Base-by-base conservation (phyloP, 345 rosid species). In the Corymbia maculata region DNA sequence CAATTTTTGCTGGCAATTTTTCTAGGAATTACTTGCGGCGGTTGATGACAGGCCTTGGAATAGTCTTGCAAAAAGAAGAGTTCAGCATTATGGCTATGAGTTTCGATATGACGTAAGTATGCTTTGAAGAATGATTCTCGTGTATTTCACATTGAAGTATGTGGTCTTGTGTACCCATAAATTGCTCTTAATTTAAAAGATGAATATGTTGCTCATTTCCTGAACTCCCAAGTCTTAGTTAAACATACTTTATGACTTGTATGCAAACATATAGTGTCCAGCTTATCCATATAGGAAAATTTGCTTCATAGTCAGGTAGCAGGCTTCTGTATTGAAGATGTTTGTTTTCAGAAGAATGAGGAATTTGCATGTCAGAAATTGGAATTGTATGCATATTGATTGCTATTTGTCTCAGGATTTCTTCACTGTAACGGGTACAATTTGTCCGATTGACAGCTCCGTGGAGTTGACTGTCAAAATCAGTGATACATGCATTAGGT, bases 11-110 rank as follows among this genome's bases (percentile, higher is more conserved):
- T 79, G 42, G 32, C 28, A 57, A 80, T 44, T 90, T 86, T 42
- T 64, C 86, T 88, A 97, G 99, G 95, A 94, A 90, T 91, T 95
- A 93, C 95, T 97, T 91, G 94, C 93, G 53, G 98, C 96, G 28
- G 97, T 97, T 91, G 99, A 97, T 92, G 86, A 80, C 66, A 89
- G 90, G 85, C 95, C 97, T 88, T 97, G 99, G 99, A 93, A 93
- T 51, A 93, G 90, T 89, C 98, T 97, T 3, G 89, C 98, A 1
- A 97, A 97, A 91, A 91, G 99, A 89, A 94, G 99, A 92, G 99
- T 96, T 91, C 99, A 95, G 89, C 99, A 97, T 93, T 95, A 97
- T 88, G 99, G 99, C 87, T 97, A 97, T 89, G 95, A 95, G 91
- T 97, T 97, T 89, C 93, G 95, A 90, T 97, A 97, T 57, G 94